phyloP scores from a whole-genome alignment of 768 basidiomycete species.

The Mycena olivaceomarginata region DNA sequence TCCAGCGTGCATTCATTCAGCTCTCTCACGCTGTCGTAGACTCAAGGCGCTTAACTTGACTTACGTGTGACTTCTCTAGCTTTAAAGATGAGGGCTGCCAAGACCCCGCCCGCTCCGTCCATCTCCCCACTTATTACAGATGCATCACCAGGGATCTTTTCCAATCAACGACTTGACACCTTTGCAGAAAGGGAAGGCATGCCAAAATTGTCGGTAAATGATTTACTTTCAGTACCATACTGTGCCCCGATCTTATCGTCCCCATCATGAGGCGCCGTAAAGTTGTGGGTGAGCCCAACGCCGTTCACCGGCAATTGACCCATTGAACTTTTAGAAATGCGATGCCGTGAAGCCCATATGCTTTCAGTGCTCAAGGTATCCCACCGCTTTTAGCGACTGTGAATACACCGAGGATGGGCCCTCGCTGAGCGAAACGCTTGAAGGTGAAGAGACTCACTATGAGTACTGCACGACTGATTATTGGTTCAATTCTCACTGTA shows the following conservation, averaged over 20 bases:
- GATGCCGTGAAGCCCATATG: constrained; percentile 40
- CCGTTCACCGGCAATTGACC: not conserved
- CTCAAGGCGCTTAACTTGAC: no score
- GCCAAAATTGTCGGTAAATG: not conserved
- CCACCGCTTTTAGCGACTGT: constrained; percentile 36
- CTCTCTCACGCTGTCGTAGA: no score
- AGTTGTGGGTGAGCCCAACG: constrained; percentile 13
- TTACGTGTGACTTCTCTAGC: no score
- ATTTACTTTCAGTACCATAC: not conserved
- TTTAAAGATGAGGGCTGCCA: no score
- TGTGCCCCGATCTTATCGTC: not conserved
- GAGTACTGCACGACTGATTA: not conserved
- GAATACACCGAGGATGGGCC: constrained; percentile 40
- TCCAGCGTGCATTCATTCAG: not conserved
- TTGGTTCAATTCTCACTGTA: not conserved
- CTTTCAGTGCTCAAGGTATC: constrained; percentile 33
- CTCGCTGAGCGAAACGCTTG: constrained; percentile 35
- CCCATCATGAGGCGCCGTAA: constrained; percentile 32
- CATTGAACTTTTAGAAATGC: constrained; percentile 30
- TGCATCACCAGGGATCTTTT: no score
- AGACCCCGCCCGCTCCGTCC: no score
- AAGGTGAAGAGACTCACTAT: constrained; percentile 17
- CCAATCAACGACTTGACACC: not conserved
- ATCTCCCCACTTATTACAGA: no score
- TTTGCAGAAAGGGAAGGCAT: not conserved